These are phyloP conservation scores for Saccharata proteae DNA, from an alignment of 2,329 filamentous ascomycete species.

Conservation along the genomic window DNA sequence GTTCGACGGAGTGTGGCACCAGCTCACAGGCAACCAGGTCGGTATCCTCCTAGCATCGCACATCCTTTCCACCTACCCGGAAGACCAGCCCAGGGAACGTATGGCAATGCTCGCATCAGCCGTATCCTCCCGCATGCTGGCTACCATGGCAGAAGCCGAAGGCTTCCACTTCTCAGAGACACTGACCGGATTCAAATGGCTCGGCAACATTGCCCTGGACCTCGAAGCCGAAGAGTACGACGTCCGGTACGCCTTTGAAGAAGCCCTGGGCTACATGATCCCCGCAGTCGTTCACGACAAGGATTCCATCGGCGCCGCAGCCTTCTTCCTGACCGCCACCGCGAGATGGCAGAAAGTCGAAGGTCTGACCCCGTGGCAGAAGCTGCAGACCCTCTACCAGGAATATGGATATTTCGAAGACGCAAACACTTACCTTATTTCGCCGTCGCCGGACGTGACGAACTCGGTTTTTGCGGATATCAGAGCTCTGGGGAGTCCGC, in stretches of 20 bases:
- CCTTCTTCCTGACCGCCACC: slow-evolving; percentile 45
- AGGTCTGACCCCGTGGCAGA: slow-evolving; percentile 44
- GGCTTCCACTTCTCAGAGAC: slow-evolving; percentile 49
- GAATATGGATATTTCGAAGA: slow-evolving; percentile 50
- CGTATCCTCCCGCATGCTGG: slow-evolving; percentile 52
- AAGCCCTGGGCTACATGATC: slow-evolving; percentile 57
- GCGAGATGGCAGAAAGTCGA: slow-evolving; percentile 37
- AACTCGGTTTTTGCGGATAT: slow-evolving; percentile 43
- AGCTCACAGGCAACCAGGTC: slow-evolving; percentile 54
- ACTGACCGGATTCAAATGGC: slow-evolving; percentile 57
- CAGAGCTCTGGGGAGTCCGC: slow-evolving; percentile 28
- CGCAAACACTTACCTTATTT: slow-evolving; percentile 52
- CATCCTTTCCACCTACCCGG: slow-evolving; percentile 37
- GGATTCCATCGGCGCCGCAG: slow-evolving; percentile 49
- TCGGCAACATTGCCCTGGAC: slow-evolving; percentile 47
- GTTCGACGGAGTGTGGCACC: slow-evolving; percentile 43
- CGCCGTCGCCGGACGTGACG: slow-evolving; percentile 41
- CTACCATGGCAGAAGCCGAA: slow-evolving; percentile 41
- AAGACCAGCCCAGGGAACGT: slow-evolving; percentile 23
- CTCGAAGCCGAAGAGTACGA: slow-evolving; percentile 37
- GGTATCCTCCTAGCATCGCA: slow-evolving; percentile 48
- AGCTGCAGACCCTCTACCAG: slow-evolving; percentile 45
- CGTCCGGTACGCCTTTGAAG: slow-evolving; percentile 49
- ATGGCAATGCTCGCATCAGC: slow-evolving; percentile 50
- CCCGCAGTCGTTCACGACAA: slow-evolving; percentile 51